A percentile compares a stretch with the other conserved stretches of the same genome.
These are phyloP conservation scores for Penicillium herquei DNA, from an alignment of 495 filamentous ascomycete genomes.

Conservation along the genomic window DNA sequence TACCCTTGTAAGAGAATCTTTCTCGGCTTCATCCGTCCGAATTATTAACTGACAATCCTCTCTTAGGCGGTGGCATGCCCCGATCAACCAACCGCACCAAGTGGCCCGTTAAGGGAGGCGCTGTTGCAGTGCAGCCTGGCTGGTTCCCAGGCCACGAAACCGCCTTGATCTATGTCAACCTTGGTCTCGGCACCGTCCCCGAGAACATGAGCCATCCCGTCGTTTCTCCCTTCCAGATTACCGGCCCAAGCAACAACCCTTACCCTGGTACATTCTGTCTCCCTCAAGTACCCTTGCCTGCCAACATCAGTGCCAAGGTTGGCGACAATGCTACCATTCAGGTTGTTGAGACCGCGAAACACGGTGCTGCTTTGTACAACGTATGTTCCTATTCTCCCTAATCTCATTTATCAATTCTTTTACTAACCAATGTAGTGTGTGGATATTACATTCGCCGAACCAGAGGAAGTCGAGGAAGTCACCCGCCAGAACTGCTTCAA, in stretches of 20 bases:
- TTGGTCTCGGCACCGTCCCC: constrained; percentile 81
- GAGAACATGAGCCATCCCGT: constrained; percentile 88
- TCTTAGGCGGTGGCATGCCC: constrained; percentile 80
- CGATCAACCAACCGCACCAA: constrained; percentile 80
- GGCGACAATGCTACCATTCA: constrained; percentile 96
- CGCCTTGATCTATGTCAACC: constrained; percentile 89
- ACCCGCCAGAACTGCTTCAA: constrained; percentile 84
- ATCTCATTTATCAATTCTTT: neutral
- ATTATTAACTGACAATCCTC: constrained; percentile 4
- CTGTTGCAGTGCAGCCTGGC: constrained; percentile 82
- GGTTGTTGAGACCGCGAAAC: constrained; percentile 81
- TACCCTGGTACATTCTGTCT: constrained; percentile 89
- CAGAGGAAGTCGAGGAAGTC: constrained; percentile 60
- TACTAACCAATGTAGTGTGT: constrained; percentile 64
- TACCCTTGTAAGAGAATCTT: constrained; percentile 78
- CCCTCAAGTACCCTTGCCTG: constrained; percentile 84
- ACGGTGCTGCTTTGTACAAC: constrained; percentile 88
- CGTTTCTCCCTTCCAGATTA: constrained; percentile 79
- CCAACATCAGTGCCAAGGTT: constrained; percentile 63
- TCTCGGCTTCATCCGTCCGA: neutral
- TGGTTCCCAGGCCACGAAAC: constrained; percentile 92
- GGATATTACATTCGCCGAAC: constrained; percentile 80
- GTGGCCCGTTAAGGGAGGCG: constrained; percentile 87
- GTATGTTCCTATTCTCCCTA: constrained; percentile 53
- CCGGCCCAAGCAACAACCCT: constrained; percentile 74